phyloP scores from a whole-genome alignment of 2,329 filamentous ascomycete genomes.

The Sphaerostilbella broomeana region DNA sequence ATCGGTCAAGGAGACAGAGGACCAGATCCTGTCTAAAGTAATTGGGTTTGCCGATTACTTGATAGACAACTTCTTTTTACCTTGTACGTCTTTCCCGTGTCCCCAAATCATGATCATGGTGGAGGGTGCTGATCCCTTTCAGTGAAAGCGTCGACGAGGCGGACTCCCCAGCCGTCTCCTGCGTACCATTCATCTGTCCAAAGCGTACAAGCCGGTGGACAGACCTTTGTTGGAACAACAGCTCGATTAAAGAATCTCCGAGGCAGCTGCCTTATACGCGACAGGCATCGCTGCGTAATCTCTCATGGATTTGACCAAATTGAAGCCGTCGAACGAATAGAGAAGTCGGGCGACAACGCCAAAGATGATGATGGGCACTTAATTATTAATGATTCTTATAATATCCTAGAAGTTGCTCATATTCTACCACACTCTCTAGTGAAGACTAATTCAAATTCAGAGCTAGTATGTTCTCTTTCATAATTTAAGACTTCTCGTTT shows the following conservation, averaged over 20 bases:
- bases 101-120: too few species aligned
- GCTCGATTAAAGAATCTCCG: neutral
- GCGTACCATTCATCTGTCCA: neutral
- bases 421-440: neutral
- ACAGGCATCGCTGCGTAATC: neutral
- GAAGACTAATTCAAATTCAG: neutral
- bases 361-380: neutral
- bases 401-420: neutral
- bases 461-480: neutral
- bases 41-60: constrained; percentile 6
- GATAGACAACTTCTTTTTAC: neutral
- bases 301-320: neutral
- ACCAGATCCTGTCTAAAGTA: neutral
- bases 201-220: neutral
- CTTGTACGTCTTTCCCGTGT: neutral
- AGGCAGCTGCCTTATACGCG: neutral
- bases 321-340: neutral
- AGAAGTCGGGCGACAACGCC: neutral
- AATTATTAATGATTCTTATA: neutral
- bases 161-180: neutral
- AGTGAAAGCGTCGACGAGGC: neutral
- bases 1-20: neutral
- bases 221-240: neutral
- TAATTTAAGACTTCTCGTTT: neutral
- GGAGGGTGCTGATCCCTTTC: neutral